Base-by-base conservation (phyloP, 2,329 filamentous ascomycete species). In the Claviceps sp. region DNA sequence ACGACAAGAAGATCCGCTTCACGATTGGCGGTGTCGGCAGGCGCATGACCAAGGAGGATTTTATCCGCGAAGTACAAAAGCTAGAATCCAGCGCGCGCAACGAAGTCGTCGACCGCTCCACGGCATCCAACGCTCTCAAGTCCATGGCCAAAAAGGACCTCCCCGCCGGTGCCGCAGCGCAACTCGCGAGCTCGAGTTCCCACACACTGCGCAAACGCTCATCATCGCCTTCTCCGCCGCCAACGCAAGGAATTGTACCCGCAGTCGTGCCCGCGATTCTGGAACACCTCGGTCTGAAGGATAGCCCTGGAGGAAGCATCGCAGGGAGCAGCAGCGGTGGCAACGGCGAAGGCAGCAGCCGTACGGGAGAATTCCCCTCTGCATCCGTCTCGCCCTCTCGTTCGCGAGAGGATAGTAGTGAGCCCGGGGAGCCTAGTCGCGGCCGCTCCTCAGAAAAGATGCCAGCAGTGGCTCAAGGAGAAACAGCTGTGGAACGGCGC, bases 41-140 rank as follows among this genome's bases (percentile, higher is more conserved):
- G 55, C 79, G 87, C 47, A 84, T 93, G 79, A 89, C 78, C 55
- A 90, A 90, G 67, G 80, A 84, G 4, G 85, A 89, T 61, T 91
- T 93, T 62, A 81, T 93, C 55, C 72, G 76, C 47, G 81, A 88
- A 62, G 82, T 93, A 61, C 79, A 82, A 57, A 78, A 81, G 56
- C 73, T 91, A 54, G 85, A 91, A 62, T 77, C 79, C 24, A 79
- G 79, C 60, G 79, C 82, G 14, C 75, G 76, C 5, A 71, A 69
- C 38, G 74, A 79, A 54, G 72, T 79, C 2, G 68, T 80, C 4
- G 73, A 77, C 40, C 69, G 72, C 52, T 78, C 76, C 0, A 67
- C 62, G 5, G 76, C 75, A 1, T 69, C 75, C 0, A 65, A 68
- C 4, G 68, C 66, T 1, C 62, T 79, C 58, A 79, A 79, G 65